Evolutionary conservation across 352 stramenopile genomes (phyloP), one percentile per base, ranked within the genome.

Genomic region (Phytophthora cactorum): DNA sequence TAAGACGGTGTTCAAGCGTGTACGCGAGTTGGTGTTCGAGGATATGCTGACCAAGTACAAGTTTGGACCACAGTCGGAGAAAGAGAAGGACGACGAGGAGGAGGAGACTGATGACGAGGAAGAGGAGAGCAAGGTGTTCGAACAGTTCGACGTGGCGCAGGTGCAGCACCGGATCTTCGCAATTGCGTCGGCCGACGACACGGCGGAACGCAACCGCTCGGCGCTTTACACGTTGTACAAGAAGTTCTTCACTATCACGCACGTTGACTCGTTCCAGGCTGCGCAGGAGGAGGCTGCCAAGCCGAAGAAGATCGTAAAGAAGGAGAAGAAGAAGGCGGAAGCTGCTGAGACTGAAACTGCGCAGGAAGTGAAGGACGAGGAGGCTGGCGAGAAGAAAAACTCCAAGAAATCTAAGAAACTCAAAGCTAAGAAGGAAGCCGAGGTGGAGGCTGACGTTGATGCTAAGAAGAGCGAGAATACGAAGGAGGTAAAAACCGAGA

Each of bases 111-210:
- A 80, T 14, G 74, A 75, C 3, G 69, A 80, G 6, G 78, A 89
- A 5, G 69, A 80, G 5, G 76, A 75, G 34, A 46, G 66, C 55
- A 91, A 91, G 63, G 74, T 83, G 3, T 95, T 95, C 45, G 78
- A 77, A 46, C 63, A 78, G 29, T 81, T 93, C 5, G 72, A 93
- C 3, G 55, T 95, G 43, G 75, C 66, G 14, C 64, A 78, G 7
- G 77, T 95, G 55, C 88, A 95, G 76, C 84, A 94, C 68, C 86
- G 86, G 46, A 84, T 95, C 65, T 93, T 95, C 51, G 58, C 66
- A 5, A 89, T 95, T 63, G 88, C 86, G 1, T 87, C 88, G 15
- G 85, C 84, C 39, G 82, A 92, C 57, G 86, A 84, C 46, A 94
- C 86, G 36, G 77, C 77, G 0, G 88, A 95, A 66, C 84, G 88